Base-by-base conservation (phyloP, 441 rosid genomes). In the Brassica hybrid region DNA sequence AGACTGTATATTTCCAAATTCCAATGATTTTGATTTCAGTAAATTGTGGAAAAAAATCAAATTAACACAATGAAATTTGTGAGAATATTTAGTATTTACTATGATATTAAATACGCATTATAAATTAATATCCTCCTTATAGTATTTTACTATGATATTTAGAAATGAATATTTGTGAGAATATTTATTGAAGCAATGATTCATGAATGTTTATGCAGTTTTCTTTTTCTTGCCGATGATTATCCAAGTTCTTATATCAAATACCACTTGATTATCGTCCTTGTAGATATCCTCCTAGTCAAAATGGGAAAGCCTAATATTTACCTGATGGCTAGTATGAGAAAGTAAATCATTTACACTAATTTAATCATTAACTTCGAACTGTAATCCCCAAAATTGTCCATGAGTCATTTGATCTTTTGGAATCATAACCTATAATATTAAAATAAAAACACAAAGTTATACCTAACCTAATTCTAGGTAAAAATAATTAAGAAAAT, bases 161-260 rank as follows among this genome's bases (percentile, higher is more conserved):
- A 21, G 23, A 52, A 52, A 52, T 52, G 56, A 48, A 48, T 48
- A 48, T 48, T 48, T 48, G 17, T n/a, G 17, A n/a, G 17, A 48
- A 48, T 48, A n/a, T n/a, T 48, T 48, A 48, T 48, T n/a, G 7
- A 48, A 48, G 56, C 56, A 48, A 48, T 48, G 17, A 6, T 5
- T 48, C 56, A 48, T n/a, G 56, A n/a, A 48, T 48, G 23, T 21
- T 21, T 21, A 14, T 48, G 6, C 17, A n/a, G 56, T 48, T 14
- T 48, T 48, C 9, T 5, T 48, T 48, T 48, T 48, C 56, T n/a
- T 48, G 2, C 56, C 56, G 6, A 5, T 48, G 13, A 3, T 7
- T 25, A 25, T 21, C 65, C 36, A 60, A 30, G 43, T 62, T 14
- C 66, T 14, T 62, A 32, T 61, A 45, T 45, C 65, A 30, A 30